These are phyloP conservation scores for Diaporthe capsici DNA, from an alignment of 2,329 filamentous ascomycete species.

Conservation along the genomic window DNA sequence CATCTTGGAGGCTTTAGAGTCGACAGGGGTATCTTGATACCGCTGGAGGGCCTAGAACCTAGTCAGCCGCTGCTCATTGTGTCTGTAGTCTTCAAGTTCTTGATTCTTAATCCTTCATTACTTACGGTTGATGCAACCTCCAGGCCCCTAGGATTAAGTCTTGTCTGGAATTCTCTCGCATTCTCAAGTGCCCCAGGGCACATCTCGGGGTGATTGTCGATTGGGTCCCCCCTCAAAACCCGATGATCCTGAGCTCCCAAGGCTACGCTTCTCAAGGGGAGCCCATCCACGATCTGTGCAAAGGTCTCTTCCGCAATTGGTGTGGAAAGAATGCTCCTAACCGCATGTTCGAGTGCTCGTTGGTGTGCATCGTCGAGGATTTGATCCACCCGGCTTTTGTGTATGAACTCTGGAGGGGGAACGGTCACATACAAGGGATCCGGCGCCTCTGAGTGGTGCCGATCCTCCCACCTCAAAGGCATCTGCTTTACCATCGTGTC, in stretches of 20 bases:
- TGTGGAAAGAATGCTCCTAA: not conserved
- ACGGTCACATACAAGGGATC: not conserved
- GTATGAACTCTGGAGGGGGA: not conserved
- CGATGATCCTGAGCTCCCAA: not conserved
- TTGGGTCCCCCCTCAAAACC: not conserved
- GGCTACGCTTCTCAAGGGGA: constrained; percentile 1
- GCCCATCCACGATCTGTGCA: constrained; percentile 19
- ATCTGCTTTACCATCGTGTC: not conserved
- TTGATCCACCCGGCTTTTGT: not conserved
- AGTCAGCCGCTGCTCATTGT: not conserved
- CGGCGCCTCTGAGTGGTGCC: not conserved
- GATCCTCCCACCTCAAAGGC: not conserved
- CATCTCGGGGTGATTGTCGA: not conserved
- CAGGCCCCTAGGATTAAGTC: not conserved
- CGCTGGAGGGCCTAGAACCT: not conserved
- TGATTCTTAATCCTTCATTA: no score
- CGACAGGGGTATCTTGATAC: constrained; percentile 9
- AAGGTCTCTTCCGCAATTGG: constrained; percentile 6
- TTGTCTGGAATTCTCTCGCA: not conserved
- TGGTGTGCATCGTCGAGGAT: not conserved
- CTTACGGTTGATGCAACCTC: not conserved
- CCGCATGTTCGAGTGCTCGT: not conserved
- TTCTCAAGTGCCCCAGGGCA: constrained; percentile 11
- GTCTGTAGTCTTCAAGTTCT: not conserved
- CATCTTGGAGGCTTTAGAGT: constrained; percentile 6